Percentiles rank a stretch among this genome's conserved stretches.
phyloP scores from a whole-genome alignment of 2,329 filamentous ascomycete genomes.

The Beauveria sp. region DNA sequence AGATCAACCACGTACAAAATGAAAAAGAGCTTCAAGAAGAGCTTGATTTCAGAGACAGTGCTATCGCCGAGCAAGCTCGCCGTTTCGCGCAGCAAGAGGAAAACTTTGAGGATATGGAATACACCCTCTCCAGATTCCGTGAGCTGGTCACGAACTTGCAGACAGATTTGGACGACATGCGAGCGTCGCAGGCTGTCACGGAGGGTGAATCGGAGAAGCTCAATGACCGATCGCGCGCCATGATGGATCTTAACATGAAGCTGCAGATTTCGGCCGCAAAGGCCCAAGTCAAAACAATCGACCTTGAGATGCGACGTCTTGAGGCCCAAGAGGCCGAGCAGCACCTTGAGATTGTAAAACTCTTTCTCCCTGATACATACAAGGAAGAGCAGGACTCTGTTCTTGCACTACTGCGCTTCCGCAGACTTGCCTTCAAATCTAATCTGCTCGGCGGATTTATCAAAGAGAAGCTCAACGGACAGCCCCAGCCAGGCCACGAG shows the following conservation, averaged over 20 bases:
- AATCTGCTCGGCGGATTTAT: slow-evolving; percentile 69
- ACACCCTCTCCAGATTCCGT: slow-evolving; percentile 80
- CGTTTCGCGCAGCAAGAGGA: slow-evolving; percentile 70
- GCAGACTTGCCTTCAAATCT: slow-evolving; percentile 81
- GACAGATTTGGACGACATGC: slow-evolving; percentile 82
- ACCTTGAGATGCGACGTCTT: slow-evolving; percentile 77
- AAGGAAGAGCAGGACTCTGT: slow-evolving; percentile 76
- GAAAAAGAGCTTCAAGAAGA: slow-evolving; percentile 94
- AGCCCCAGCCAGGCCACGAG: slow-evolving; percentile 58
- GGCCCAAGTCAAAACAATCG: slow-evolving; percentile 89
- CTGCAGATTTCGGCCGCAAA: slow-evolving; percentile 85
- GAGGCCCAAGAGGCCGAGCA: slow-evolving; percentile 84
- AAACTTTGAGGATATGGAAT: slow-evolving; percentile 77
- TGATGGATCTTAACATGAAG: slow-evolving; percentile 96
- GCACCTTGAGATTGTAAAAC: slow-evolving; percentile 79
- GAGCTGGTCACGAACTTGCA: slow-evolving; percentile 83
- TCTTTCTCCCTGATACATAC: slow-evolving; percentile 83
- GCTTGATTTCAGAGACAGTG: slow-evolving; percentile 76
- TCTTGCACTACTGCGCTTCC: slow-evolving; percentile 81
- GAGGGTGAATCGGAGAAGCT: slow-evolving; percentile 90
- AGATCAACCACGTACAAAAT: slow-evolving; percentile 85
- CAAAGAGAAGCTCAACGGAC: slow-evolving; percentile 66
- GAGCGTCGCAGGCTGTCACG: slow-evolving; percentile 83
- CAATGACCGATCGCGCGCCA: slow-evolving; percentile 77
- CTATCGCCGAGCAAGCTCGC: slow-evolving; percentile 75